Evolutionary conservation across 768 basidiomycete species (phyloP), one percentile per base, ranked within the genome.

Genomic region (Cubamyces lactineus): DNA sequence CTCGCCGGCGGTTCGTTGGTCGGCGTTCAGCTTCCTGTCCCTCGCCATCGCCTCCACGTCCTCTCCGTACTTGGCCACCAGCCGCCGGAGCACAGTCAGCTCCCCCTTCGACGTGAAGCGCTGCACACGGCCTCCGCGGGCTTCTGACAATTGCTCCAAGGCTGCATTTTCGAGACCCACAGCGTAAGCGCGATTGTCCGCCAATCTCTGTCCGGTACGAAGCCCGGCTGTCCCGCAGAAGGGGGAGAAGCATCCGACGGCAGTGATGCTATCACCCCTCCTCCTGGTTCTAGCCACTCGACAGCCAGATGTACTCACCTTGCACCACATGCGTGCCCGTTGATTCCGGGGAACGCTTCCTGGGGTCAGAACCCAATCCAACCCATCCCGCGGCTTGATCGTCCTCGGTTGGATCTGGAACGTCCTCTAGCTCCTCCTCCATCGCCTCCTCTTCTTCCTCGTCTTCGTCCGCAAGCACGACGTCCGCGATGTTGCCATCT

Each of bases 1-100:
- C 76, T 94, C 86, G 17, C 92, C 95, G 34, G 79, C 82, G 2
- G 94, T 97, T 70, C 88, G 84, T 77, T 98, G 96, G 73, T 87
- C 88, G 16, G 83, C 76, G 73, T 98, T 98, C 61, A 90, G 73
- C 74, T 81, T 88, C 61, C 86, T 77, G 76, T 98, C 96, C 66
- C 80, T 78, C 12, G 86, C 85, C 95, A 97, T 98, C 51, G 75
- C 79, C 28, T 84, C 82, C 23, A 88, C 76, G 76, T 98, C 88
- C 30, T 80, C 76, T 1, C 88, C 91, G 75, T 98, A 79, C 73
- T 83, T 88, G 43, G 74, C 73, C 13, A 92, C 84, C 28, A 98
- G 81, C 45, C 82, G 76, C 59, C 77, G 73, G 45, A 98, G 78
- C 74, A 89, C 91, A 47, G 74, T 76, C 59, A 79, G 73, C 75